Conservation (phyloP, 1,139 yeast species). For the Geotrichum cucujoidarum region DNA sequence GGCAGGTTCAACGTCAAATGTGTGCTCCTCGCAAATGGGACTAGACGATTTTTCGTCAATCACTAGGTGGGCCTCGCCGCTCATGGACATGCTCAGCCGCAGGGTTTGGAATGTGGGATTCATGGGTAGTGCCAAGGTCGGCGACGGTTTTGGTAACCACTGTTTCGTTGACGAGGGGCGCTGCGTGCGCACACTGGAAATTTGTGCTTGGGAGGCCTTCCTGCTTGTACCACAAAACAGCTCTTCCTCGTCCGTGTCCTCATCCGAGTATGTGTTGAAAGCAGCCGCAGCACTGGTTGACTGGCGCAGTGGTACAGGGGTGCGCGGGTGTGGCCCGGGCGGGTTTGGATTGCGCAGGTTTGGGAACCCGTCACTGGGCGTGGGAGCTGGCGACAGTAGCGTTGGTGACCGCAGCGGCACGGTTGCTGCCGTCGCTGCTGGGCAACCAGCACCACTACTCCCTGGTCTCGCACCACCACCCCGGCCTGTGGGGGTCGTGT, state of each 20-base stretch:
- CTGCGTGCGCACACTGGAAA: not conserved
- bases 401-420: not conserved
- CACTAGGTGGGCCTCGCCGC: constrained; percentile 4
- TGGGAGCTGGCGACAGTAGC: not conserved
- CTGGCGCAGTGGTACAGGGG: no score
- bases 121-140: not conserved
- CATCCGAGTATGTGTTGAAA: not conserved
- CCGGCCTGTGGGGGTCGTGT: no score
- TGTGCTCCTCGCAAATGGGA: not conserved
- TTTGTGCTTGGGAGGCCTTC: not conserved
- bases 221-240: not conserved
- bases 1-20: not conserved
- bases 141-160: no score
- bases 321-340: no score
- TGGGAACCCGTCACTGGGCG: no score
- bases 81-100: constrained; percentile 1
- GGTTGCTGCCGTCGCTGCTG: not conserved
- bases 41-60: not conserved
- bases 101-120: not conserved
- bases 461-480: not conserved
- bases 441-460: not conserved
- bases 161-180: not conserved
- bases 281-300: no score
- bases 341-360: no score
- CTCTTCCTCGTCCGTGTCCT: not conserved